phyloP scores from a whole-genome alignment of 345 rosid genomes.

The Hibiscus syriacus region DNA sequence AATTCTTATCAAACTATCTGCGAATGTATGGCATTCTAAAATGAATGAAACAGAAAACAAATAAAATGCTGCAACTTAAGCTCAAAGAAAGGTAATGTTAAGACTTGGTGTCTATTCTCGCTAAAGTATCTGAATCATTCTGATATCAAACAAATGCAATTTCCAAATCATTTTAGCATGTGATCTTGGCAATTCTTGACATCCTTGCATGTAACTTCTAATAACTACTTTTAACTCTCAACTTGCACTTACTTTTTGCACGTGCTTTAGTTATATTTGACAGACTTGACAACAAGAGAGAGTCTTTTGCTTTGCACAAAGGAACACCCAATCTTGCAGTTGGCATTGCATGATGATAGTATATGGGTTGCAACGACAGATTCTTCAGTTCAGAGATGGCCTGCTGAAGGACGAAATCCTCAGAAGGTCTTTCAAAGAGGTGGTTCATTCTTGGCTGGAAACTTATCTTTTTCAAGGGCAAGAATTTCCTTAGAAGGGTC shows the following conservation, averaged over 20 bases:
- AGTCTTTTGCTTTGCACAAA: slow-evolving; percentile 84
- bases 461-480: slow-evolving; percentile 90
- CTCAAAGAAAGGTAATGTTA: neutral
- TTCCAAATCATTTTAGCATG: neutral
- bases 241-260: neutral
- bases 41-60: neutral
- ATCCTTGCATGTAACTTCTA: neutral
- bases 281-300: slow-evolving; percentile 93
- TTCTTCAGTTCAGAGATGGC: slow-evolving; percentile 89
- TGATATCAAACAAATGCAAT: neutral
- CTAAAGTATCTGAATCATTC: neutral
- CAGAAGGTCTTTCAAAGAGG: slow-evolving; percentile 81
- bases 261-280: slow-evolving; percentile 72
- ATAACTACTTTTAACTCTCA: slow-evolving; percentile 11
- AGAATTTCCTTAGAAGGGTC: slow-evolving; percentile 94
- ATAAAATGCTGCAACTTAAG: neutral
- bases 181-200: neutral
- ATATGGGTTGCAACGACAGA: slow-evolving; percentile 95
- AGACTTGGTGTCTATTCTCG: neutral
- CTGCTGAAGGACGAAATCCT: slow-evolving; percentile 82
- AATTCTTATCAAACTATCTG: neutral
- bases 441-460: slow-evolving; percentile 96
- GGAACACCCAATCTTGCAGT: slow-evolving; percentile 81
- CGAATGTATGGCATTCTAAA: neutral
- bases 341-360: slow-evolving; percentile 85